These are phyloP conservation scores for Fusarium nurragi DNA, from an alignment of 2,329 filamentous ascomycete species.

Conservation along the genomic window DNA sequence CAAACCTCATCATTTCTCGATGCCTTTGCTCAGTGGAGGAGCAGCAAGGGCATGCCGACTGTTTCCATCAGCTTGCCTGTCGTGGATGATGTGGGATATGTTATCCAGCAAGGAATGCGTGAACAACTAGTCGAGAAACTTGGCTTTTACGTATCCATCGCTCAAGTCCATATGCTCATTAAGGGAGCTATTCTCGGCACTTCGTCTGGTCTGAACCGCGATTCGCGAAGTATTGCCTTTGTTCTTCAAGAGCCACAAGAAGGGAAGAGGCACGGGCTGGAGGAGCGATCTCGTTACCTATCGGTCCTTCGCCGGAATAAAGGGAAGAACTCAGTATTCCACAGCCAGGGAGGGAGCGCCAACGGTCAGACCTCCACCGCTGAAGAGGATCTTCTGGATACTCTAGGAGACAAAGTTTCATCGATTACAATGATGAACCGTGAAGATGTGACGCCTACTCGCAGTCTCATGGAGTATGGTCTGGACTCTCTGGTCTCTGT, in stretches of 20 bases:
- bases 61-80: background rate
- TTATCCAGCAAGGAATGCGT: background rate
- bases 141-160: background rate
- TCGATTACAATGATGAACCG: slow-evolving; percentile 26
- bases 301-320: background rate
- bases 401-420: slow-evolving; percentile 7
- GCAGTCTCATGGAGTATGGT: slow-evolving; percentile 4
- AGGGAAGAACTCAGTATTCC: no score
- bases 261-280: background rate
- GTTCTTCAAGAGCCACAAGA: background rate
- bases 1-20: background rate
- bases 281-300: background rate
- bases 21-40: background rate
- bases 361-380: background rate
- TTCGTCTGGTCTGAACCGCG: background rate
- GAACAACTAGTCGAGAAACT: background rate
- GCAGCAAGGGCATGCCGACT: background rate
- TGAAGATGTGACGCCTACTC: slow-evolving; percentile 12
- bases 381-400: background rate
- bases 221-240: background rate
- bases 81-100: background rate
- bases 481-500: slow-evolving; percentile 24
- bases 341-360: no score
- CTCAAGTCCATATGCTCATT: background rate
- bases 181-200: background rate